phyloP scores from a whole-genome alignment of 306 rosid species.

The Quercus berberidifolia region DNA sequence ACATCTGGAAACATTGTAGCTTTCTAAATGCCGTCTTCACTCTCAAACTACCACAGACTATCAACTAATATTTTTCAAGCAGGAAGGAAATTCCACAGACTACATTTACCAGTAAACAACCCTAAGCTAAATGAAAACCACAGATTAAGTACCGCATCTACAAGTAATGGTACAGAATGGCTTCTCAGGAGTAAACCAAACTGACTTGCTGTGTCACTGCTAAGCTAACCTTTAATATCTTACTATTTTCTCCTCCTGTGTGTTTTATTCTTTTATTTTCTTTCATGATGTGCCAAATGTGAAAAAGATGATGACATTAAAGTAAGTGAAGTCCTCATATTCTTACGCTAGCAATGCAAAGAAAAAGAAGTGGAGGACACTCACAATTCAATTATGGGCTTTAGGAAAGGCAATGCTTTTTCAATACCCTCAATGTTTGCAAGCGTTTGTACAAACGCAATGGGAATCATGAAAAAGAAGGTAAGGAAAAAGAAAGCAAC shows the following conservation, averaged over 20 bases:
- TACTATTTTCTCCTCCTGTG: not conserved
- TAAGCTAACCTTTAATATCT: not conserved
- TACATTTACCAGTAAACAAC: not conserved
- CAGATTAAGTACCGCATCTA: not conserved
- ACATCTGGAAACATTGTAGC: not conserved
- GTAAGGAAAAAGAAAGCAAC: constrained; percentile 97
- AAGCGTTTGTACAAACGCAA: constrained; percentile 90
- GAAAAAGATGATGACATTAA: not conserved
- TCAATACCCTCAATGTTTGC: constrained; percentile 94
- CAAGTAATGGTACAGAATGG: not conserved
- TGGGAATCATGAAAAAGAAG: constrained; percentile 97
- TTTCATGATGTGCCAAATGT: constrained; percentile 2
- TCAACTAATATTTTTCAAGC: not conserved
- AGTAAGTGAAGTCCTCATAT: not conserved
- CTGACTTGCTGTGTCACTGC: not conserved
- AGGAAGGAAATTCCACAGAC: not conserved
- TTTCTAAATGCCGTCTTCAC: not conserved
- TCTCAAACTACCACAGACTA: not conserved
- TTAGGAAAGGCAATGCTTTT: constrained; percentile 73
- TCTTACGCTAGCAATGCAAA: not conserved
- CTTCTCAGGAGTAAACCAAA: not conserved
- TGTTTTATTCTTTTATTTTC: not conserved
- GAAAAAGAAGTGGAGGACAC: constrained; percentile 17
- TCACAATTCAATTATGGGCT: constrained; percentile 71
- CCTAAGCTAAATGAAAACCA: not conserved